These are phyloP conservation scores for Aureobasidium melanogenum DNA, from an alignment of 2,329 filamentous ascomycete genomes.

Conservation along the genomic window DNA sequence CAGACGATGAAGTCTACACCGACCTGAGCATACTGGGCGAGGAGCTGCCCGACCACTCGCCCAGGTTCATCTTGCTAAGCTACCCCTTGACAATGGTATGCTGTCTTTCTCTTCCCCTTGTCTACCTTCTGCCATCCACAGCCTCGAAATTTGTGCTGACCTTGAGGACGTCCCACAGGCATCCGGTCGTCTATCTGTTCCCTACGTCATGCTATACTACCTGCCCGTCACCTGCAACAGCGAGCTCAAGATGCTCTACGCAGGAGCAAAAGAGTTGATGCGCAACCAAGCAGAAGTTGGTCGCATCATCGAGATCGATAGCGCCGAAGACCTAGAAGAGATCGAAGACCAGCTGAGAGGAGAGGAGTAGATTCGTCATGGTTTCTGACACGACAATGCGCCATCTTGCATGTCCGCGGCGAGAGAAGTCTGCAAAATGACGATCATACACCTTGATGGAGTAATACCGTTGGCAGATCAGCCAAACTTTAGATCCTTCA, in stretches of 20 bases:
- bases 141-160: not conserved
- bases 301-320: constrained; percentile 75
- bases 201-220: constrained; percentile 93
- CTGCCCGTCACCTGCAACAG: constrained; percentile 85
- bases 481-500: not conserved
- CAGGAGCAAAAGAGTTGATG: constrained; percentile 92
- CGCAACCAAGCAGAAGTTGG: constrained; percentile 87
- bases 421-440: not conserved
- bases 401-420: not conserved
- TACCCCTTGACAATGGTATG: constrained; percentile 80
- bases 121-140: not conserved
- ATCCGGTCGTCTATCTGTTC: constrained; percentile 64
- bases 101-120: not conserved
- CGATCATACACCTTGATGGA: constrained; percentile 8
- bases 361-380: constrained; percentile 21
- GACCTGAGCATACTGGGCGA: constrained; percentile 74
- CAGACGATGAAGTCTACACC: constrained; percentile 72
- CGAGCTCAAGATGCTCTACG: constrained; percentile 86
- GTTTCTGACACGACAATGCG: not conserved
- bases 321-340: constrained; percentile 70
- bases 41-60: constrained; percentile 85
- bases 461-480: not conserved
- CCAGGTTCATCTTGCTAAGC: constrained; percentile 81
- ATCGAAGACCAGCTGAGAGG: constrained; percentile 59
- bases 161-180: not conserved